Evolutionary conservation across 768 basidiomycete genomes (phyloP).

Genomic region (Pleurotus djamor): DNA sequence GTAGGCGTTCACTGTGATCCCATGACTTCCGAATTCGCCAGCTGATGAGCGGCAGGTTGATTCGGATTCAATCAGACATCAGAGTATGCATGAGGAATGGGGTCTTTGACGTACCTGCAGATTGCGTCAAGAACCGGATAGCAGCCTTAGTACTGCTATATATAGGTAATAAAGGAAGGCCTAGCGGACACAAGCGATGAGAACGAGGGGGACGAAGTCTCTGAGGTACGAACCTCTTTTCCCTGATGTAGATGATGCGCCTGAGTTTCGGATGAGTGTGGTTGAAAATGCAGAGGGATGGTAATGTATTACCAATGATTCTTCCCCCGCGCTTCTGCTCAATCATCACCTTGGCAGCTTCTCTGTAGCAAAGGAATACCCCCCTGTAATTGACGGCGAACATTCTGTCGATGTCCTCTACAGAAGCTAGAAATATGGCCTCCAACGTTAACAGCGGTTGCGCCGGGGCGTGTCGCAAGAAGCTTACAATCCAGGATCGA

Average conservation of each 20-base stretch:
- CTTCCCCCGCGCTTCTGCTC: constrained; percentile 23
- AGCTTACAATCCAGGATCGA: constrained; percentile 13
- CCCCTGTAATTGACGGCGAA: constrained; percentile 21
- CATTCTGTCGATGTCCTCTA: constrained; percentile 16
- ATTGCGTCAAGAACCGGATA: constrained; percentile 13
- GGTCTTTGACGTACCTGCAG: constrained; percentile 8
- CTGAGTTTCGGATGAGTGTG: background rate
- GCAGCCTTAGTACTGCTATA: constrained; percentile 12
- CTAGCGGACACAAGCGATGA: too few species aligned
- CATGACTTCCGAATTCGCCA: constrained; percentile 9
- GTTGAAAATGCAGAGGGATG: background rate
- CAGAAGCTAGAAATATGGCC: constrained; percentile 4
- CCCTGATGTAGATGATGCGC: constrained; percentile 26
- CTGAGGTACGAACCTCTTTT: constrained; percentile 9
- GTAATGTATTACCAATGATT: constrained; percentile 20
- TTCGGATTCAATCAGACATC: background rate
- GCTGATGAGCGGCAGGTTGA: background rate
- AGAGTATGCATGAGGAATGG: background rate
- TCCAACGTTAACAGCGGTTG: background rate
- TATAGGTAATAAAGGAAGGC: background rate
- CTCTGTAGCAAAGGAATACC: constrained; percentile 20
- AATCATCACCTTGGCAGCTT: constrained; percentile 24
- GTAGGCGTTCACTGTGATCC: constrained; percentile 16
- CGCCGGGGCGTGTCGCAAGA: background rate
- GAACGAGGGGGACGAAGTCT: too few species aligned